phyloP scores from a whole-genome alignment of 441 rosid genomes.

The Syzygium syzygioides region DNA sequence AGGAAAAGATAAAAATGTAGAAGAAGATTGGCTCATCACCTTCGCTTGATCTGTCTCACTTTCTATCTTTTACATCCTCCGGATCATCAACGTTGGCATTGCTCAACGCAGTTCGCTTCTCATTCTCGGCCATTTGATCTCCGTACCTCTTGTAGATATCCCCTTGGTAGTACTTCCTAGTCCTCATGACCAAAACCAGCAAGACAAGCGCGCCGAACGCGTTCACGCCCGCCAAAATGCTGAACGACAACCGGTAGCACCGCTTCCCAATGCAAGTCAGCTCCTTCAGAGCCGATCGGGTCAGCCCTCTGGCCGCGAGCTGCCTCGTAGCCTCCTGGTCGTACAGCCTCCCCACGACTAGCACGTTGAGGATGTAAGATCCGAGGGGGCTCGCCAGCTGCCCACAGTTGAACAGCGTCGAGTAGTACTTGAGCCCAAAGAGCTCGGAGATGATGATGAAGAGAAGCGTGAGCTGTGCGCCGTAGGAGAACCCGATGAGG shows the following conservation, averaged over 20 bases:
- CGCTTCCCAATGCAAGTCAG: conserved; percentile 20
- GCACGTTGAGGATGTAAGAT: conserved; percentile 17
- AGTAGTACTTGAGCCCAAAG: conserved; percentile 28
- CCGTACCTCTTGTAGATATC: conserved; percentile 25
- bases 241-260: conserved; percentile 22
- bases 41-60: neutral
- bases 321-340: conserved; percentile 25
- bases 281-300: conserved; percentile 13
- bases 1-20: neutral
- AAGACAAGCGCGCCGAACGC: conserved; percentile 6
- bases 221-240: conserved; percentile 10
- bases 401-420: conserved; percentile 25
- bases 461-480: conserved; percentile 22
- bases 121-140: conserved; percentile 11
- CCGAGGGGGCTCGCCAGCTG: conserved; percentile 28
- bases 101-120: neutral
- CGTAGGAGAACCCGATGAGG: conserved; percentile 22
- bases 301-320: conserved; percentile 14
- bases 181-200: conserved; percentile 23
- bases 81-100: neutral
- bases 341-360: conserved; percentile 16
- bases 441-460: conserved; percentile 29
- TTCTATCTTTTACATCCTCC: neutral
- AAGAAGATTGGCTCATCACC: neutral
- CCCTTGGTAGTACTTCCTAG: conserved; percentile 15